phyloP scores from a whole-genome alignment of 1,139 yeast species.

The Zhuliangozyma parablackwelliae region DNA sequence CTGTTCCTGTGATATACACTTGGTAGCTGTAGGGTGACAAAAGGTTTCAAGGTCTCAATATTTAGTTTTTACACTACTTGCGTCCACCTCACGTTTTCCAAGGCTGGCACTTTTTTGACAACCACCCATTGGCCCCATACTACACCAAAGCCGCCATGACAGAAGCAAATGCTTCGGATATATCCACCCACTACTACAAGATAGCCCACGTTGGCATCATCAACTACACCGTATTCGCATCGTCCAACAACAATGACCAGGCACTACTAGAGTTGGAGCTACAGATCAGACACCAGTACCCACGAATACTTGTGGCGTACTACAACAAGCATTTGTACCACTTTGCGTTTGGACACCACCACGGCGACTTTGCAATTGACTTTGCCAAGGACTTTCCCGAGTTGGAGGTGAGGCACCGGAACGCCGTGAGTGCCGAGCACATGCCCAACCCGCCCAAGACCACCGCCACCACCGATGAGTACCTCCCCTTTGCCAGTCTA shows the following conservation, averaged over 20 bases:
- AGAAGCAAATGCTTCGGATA: constrained; percentile 22
- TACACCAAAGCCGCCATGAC: constrained; percentile 9
- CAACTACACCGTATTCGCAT: constrained; percentile 31
- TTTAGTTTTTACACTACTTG: too few relatives aligned
- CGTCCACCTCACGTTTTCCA: too few relatives aligned
- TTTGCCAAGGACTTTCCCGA: constrained; percentile 30
- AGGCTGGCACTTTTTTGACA: too few relatives aligned
- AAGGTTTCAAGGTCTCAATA: too few relatives aligned
- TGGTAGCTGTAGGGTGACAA: too few relatives aligned
- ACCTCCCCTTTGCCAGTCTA: constrained; percentile 43
- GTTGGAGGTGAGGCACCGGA: constrained; percentile 28
- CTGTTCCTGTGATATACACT: too few relatives aligned
- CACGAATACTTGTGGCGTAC: constrained; percentile 52
- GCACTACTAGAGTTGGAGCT: constrained; percentile 57
- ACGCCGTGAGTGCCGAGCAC: constrained; percentile 24
- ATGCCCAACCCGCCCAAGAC: constrained; percentile 18
- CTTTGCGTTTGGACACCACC: constrained; percentile 40
- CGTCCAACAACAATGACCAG: constrained; percentile 30
- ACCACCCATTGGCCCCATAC: too few relatives aligned
- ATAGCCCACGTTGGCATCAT: constrained; percentile 34
- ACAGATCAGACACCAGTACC: constrained; percentile 46
- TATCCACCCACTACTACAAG: constrained; percentile 38
- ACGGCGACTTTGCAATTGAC: constrained; percentile 20
- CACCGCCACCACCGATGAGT: constrained; percentile 9
- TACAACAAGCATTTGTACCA: constrained; percentile 62